Percentiles rank a stretch among this genome's conserved stretches.
Conservation (phyloP, 495 filamentous ascomycete genomes). For the Chaetomium cochliodes region DNA sequence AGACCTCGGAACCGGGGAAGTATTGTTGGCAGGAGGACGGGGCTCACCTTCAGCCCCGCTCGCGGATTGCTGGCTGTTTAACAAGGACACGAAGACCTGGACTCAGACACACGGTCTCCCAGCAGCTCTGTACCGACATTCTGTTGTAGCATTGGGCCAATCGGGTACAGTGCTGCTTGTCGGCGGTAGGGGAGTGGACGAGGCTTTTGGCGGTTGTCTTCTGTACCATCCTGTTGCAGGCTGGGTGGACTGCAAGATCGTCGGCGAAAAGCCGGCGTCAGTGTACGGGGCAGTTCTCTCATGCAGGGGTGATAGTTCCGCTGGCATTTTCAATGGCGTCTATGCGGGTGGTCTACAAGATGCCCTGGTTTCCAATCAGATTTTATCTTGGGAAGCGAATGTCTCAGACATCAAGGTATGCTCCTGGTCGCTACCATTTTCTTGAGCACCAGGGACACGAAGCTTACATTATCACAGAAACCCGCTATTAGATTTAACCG, state of each 20-base stretch:
- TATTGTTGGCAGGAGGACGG: conserved; percentile 74
- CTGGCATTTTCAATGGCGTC: conserved; percentile 50
- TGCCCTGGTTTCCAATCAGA: conserved; percentile 56
- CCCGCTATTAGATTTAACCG: conserved; percentile 26
- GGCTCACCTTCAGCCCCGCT: conserved; percentile 66
- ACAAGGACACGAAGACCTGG: conserved; percentile 55
- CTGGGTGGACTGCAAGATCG: conserved; percentile 45
- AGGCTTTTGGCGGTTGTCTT: conserved; percentile 59
- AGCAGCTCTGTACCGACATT: conserved; percentile 68
- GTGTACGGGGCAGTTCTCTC: conserved; percentile 61
- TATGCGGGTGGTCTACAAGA: conserved; percentile 67
- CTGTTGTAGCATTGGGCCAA: conserved; percentile 57
- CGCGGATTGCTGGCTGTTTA: conserved; percentile 69
- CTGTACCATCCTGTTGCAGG: conserved; percentile 57
- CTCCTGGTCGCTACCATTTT: neutral
- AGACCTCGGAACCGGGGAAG: conserved; percentile 45
- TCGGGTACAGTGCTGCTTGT: conserved; percentile 44
- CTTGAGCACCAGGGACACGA: neutral
- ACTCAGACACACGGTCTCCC: conserved; percentile 60
- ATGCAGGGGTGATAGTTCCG: conserved; percentile 19
- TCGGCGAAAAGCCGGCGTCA: conserved; percentile 41
- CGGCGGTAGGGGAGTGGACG: conserved; percentile 25
- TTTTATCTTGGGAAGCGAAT: conserved; percentile 53
- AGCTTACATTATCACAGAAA: conserved; percentile 24
- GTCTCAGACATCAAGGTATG: conserved; percentile 26